Percentiles rank a stretch among this genome's conserved stretches.
These are phyloP conservation scores for Pestalotiopsis sp. DNA, from an alignment of 2,329 filamentous ascomycete species.

Conservation along the genomic window DNA sequence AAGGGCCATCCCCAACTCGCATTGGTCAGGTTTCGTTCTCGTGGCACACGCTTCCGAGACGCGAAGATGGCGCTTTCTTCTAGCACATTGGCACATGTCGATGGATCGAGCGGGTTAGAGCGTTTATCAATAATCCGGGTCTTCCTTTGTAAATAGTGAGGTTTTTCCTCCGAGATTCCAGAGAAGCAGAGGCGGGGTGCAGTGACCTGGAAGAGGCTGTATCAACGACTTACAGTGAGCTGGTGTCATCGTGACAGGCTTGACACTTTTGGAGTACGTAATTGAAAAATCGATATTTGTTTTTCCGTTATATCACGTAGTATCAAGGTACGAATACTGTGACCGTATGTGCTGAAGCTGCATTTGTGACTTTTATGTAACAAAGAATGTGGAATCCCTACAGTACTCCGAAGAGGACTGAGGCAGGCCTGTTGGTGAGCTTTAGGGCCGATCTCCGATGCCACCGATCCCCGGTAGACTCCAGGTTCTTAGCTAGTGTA, in stretches of 20 bases:
- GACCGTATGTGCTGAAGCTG: neutral
- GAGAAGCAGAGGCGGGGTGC: no score
- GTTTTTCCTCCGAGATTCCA: no score
- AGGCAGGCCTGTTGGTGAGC: neutral
- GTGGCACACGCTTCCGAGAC: neutral
- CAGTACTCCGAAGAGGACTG: neutral
- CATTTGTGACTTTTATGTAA: neutral
- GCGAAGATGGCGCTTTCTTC: neutral
- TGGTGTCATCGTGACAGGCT: neutral
- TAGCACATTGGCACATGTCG: neutral
- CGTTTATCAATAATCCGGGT: no score
- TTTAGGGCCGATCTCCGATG: neutral
- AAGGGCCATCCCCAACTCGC: neutral
- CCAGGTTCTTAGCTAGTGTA: neutral
- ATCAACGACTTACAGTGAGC: no score
- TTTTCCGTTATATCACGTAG: neutral
- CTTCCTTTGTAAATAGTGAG: no score
- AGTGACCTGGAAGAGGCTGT: no score
- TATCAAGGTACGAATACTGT: neutral
- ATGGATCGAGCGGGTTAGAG: no score
- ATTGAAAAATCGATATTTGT: neutral
- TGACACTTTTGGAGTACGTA: neutral
- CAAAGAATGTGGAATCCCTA: neutral
- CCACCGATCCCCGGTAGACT: no score
- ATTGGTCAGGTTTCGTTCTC: neutral